Conservation (phyloP, 148 eudicot species). For the Rhododendron mucronatum region DNA sequence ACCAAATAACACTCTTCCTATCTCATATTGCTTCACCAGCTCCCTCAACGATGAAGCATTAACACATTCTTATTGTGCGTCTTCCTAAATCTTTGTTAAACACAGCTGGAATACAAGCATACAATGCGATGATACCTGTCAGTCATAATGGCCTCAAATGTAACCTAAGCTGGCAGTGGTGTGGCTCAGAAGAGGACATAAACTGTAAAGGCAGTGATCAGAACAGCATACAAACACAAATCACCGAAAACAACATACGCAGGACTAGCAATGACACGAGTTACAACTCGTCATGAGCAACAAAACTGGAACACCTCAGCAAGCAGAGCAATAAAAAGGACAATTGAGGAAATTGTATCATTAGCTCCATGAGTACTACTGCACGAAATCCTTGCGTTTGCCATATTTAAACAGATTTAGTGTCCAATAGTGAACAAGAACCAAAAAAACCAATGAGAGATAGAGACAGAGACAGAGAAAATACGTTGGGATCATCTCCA, state of each 20-base stretch:
- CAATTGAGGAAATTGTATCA: no score
- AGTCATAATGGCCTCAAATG: not conserved
- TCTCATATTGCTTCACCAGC: not conserved
- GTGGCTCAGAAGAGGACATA: not conserved
- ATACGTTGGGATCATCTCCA: constrained; percentile 85
- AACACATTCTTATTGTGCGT: not conserved
- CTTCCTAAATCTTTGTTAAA: not conserved
- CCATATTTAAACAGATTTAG: not conserved
- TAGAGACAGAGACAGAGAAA: constrained; percentile 14
- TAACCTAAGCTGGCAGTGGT: not conserved
- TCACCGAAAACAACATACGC: not conserved
- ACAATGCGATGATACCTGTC: not conserved
- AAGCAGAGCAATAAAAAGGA: not conserved
- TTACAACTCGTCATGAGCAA: not conserved
- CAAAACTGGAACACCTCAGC: not conserved
- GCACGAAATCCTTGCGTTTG: not conserved
- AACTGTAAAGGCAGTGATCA: not conserved
- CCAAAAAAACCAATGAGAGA: not conserved
- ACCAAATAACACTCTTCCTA: not conserved
- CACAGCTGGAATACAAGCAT: not conserved
- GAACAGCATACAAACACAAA: not conserved
- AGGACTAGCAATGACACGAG: not conserved
- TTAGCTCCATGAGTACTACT: not conserved
- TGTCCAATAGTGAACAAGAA: not conserved
- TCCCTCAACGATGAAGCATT: not conserved